A percentile compares a stretch with the other conserved stretches of the same genome.
Conservation (phyloP, 345 rosid species). For the Aquilaria malaccensis region DNA sequence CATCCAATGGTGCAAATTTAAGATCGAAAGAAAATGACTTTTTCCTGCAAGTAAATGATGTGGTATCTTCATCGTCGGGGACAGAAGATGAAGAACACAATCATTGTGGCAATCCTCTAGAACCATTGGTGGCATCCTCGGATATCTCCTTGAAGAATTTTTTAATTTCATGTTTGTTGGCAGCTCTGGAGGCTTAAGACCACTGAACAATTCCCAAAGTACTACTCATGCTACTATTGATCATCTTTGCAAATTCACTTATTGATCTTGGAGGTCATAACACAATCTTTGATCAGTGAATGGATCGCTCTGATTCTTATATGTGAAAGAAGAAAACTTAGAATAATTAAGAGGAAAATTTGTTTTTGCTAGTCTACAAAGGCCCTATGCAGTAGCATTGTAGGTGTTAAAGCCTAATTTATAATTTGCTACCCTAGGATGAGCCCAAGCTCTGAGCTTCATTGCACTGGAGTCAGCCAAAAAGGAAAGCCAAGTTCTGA, state of each 20-base stretch:
- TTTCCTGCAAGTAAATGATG: constrained; percentile 38
- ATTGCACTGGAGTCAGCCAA: too few relatives aligned
- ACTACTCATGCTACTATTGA: constrained; percentile 87
- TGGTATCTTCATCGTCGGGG: constrained; percentile 47
- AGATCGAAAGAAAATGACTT: constrained; percentile 73
- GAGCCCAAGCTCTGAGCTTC: too few relatives aligned
- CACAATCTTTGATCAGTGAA: constrained; percentile 43
- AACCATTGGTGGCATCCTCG: constrained; percentile 46
- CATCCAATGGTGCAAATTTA: constrained; percentile 77
- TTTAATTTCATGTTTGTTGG: constrained; percentile 9
- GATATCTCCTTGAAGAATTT: constrained; percentile 27
- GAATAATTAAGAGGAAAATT: constrained; percentile 43
- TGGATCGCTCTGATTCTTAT: constrained; percentile 23
- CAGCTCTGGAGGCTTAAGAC: constrained; percentile 42
- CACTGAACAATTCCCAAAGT: constrained; percentile 86
- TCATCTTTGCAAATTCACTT: constrained; percentile 43
- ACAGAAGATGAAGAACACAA: constrained; percentile 92
- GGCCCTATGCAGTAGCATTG: constrained; percentile 73
- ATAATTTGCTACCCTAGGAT: too few relatives aligned
- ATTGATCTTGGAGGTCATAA: constrained; percentile 26
- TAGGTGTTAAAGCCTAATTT: constrained; percentile 13
- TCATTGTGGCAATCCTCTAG: constrained; percentile 89
- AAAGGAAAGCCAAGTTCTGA: too few relatives aligned
- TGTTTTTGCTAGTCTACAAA: constrained; percentile 85
- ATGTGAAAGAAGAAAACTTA: constrained; percentile 15